These are phyloP conservation scores for Russula brevipes DNA, from an alignment of 768 basidiomycete species.

Conservation along the genomic window DNA sequence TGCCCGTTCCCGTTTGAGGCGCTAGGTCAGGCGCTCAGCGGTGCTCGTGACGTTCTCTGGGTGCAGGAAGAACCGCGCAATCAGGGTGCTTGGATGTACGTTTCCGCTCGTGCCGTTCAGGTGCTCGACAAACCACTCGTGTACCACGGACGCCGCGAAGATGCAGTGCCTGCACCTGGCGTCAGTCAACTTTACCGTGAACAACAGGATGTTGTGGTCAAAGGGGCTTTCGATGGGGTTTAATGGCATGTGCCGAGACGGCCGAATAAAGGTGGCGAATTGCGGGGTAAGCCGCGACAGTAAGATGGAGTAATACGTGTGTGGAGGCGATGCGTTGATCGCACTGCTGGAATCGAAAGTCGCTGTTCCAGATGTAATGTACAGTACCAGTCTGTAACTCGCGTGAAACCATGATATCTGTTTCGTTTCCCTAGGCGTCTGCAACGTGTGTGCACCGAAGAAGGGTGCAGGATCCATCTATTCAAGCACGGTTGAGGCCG, in stretches of 20 bases:
- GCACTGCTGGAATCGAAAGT: not conserved
- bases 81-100: constrained; percentile 76
- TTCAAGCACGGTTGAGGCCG: no score
- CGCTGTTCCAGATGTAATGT: not conserved
- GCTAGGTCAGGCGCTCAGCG: constrained; percentile 42
- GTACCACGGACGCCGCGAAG: constrained; percentile 67
- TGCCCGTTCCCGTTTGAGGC: constrained; percentile 78
- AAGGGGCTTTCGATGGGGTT: constrained; percentile 49
- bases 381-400: not conserved
- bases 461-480: no score
- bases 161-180: constrained; percentile 73
- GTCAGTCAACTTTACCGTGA: constrained; percentile 60
- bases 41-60: constrained; percentile 49
- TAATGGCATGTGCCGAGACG: not conserved
- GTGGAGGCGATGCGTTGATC: not conserved
- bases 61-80: constrained; percentile 88
- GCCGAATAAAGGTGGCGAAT: not conserved
- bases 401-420: not conserved
- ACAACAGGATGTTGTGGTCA: constrained; percentile 61
- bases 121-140: constrained; percentile 30
- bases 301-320: not conserved
- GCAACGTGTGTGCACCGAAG: not conserved
- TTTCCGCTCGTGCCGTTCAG: constrained; percentile 39
- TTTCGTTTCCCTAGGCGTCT: not conserved
- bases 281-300: not conserved